Conservation (phyloP, 805 yeast genomes). For the Saccharomycopsis oosterbeekiorum region DNA sequence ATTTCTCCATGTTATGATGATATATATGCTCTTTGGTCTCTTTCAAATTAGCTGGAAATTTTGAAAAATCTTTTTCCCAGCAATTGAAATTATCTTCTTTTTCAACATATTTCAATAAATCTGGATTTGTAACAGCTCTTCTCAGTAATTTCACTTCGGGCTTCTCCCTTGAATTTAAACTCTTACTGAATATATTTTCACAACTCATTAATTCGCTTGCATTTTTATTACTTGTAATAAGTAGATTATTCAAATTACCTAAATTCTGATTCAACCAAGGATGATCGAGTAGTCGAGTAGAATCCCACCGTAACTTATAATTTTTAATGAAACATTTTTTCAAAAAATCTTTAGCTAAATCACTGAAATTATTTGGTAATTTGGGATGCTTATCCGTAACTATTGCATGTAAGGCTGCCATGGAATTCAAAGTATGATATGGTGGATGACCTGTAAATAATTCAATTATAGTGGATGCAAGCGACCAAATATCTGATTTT, state of each 20-base stretch:
- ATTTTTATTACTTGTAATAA: not conserved
- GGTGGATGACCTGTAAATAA: slow-evolving; percentile 83
- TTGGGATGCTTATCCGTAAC: slow-evolving; percentile 68
- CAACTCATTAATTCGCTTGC: too few relatives aligned
- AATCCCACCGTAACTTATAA: slow-evolving; percentile 48
- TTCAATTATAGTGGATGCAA: slow-evolving; percentile 93
- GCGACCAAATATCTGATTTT: slow-evolving; percentile 85
- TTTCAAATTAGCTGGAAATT: not conserved
- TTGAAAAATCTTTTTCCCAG: slow-evolving; percentile 16
- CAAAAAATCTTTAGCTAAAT: slow-evolving; percentile 44
- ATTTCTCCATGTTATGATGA: not conserved
- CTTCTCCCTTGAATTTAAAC: not conserved
- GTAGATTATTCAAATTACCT: not conserved
- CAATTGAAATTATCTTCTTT: slow-evolving; percentile 7
- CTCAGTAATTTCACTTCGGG: not conserved
- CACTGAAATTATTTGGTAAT: slow-evolving; percentile 43
- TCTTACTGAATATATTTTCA: not conserved
- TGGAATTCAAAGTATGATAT: slow-evolving; percentile 61
- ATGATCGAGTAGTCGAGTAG: slow-evolving; percentile 45
- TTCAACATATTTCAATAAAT: slow-evolving; percentile 10
- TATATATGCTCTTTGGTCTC: too few relatives aligned
- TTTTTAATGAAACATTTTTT: slow-evolving; percentile 63
- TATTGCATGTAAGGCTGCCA: slow-evolving; percentile 77
- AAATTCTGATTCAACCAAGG: slow-evolving; percentile 40
- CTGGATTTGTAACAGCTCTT: not conserved